Evolutionary conservation across 441 rosid genomes (phyloP).

Genomic region (Mallotus repandus): DNA sequence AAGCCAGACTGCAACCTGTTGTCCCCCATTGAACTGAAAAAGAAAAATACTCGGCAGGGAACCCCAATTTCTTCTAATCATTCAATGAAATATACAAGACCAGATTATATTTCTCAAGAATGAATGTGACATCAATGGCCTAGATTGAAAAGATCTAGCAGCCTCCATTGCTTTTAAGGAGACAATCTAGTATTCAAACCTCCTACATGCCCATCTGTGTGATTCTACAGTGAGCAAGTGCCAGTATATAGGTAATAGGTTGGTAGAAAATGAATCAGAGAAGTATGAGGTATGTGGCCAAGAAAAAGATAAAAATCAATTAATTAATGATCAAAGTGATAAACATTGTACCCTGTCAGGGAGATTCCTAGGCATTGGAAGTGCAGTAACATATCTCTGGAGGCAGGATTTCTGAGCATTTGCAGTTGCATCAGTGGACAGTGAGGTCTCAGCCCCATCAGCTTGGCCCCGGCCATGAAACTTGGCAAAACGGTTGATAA

Average conservation of each 20-base stretch:
- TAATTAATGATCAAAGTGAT: slow-evolving; percentile 62
- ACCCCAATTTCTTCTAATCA: slow-evolving; percentile 33
- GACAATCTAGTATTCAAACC: slow-evolving; percentile 28
- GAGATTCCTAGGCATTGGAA: slow-evolving; percentile 73
- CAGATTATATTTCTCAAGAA: slow-evolving; percentile 36
- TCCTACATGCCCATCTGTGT: slow-evolving; percentile 32
- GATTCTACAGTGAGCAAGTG: slow-evolving; percentile 31
- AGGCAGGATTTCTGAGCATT: slow-evolving; percentile 47
- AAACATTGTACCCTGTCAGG: slow-evolving; percentile 92
- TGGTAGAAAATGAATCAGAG: slow-evolving; percentile 33
- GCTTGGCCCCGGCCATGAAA: slow-evolving; percentile 62
- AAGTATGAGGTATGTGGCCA: slow-evolving; percentile 31
- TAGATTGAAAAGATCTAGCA: slow-evolving; percentile 30
- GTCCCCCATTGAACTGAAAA: slow-evolving; percentile 23
- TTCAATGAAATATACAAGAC: slow-evolving; percentile 34
- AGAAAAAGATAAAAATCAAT: slow-evolving; percentile 32
- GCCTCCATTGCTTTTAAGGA: slow-evolving; percentile 34
- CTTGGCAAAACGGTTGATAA: slow-evolving; percentile 89
- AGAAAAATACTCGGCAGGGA: slow-evolving; percentile 17
- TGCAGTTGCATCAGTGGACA: slow-evolving; percentile 35
- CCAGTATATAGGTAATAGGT: slow-evolving; percentile 28
- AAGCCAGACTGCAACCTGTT: slow-evolving; percentile 23
- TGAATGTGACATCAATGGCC: slow-evolving; percentile 37
- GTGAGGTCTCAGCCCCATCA: slow-evolving; percentile 42
- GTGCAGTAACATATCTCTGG: slow-evolving; percentile 78